Base-by-base conservation (phyloP, 2,329 filamentous ascomycete species). In the Bertia moriformis region DNA sequence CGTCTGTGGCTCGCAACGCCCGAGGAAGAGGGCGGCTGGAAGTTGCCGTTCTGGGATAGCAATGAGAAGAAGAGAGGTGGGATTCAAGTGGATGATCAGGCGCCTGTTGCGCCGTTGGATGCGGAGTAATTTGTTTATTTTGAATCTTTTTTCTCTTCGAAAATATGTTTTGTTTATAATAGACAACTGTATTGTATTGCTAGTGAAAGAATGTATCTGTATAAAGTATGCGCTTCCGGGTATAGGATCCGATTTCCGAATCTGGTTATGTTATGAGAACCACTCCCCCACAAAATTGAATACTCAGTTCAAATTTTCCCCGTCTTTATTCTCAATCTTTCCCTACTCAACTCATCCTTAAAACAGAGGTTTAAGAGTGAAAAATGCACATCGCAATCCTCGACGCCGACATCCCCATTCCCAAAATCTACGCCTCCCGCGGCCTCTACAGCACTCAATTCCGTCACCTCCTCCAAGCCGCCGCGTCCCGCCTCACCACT, bases 31-130 rank as follows among this genome's bases (percentile, higher is more conserved):
- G 87, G 85, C 2, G 87, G 87, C 0, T 93, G 86, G 86, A 76
- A 71, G 39, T 58, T 93, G 57, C 86, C 86, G 1, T 89, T 88
- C 61, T 78, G 75, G 49, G 87, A 93, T 57, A 81, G 73, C 41
- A 64, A 72, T 41, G 81, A 91, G 67, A 84, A 83, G 71, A 93
- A 93, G 72, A 69, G 87, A 14, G 85, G 85, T 4, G 87, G 86
- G 0, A 84, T 93, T 46, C 87, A 93, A 62, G 86, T 94, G 2
- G 73, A 93, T 56, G 74, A 93, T 55, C 83, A 70, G 18, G 64
- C 80, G 5, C 86, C 86, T 1, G 73, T 78, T 38, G 83, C 80
- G 32, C 78, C 80, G 7, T 61, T 87, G 38, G 83, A 89, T 62
- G 84, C 82, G 0, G 84, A 89, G 57, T 89, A 72, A 51, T 32